Evolutionary conservation across 1,284 basidiomycete species (phyloP), one percentile per base, ranked within the genome.

Genomic region (Rhodotorula sp.): DNA sequence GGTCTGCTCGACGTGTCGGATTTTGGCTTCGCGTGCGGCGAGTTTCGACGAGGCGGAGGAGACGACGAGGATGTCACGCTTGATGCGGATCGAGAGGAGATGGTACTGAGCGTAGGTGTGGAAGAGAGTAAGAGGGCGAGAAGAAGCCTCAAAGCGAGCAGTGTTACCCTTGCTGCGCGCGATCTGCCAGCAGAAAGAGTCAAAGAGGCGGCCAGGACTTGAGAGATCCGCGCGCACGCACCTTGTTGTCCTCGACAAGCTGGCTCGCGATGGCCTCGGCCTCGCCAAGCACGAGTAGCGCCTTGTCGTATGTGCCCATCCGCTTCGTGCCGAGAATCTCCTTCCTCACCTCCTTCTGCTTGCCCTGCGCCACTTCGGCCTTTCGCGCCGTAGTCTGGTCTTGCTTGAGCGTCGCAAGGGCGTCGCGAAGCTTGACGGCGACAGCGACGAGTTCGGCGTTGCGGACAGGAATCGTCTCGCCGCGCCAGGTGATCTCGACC

Each of bases 361-460:
- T 81, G 30, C 48, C 28, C 28, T 77, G 77, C 15, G 75, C 70
- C 66, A 81, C 84, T 2, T 78, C 78, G 69, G 82, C 85, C 65
- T 80, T 69, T 69, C 77, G 78, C 81, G 79, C 57, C 73, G 59
- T 66, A 74, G 46, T 56, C 54, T 67, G 31, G 62, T 81, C 81
- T 30, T 62, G 52, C 59, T 79, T 71, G 50, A 84, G 73, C 48
- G 72, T 79, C n/a, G 73, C 78, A 76, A 94, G 86, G 4, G 89
- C 91, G 20, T 88, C 86, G 77, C 94, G 90, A 6, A 95, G 90
- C 75, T 87, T 89, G 68, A 92, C 80, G 70, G 97, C 83, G 26
- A 90, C 90, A 76, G 91, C 90, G 60, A 97, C 92, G 60, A 99
- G 82, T 81, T 99, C 94, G 0, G 93, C 91, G 76, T 89, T 93